A percentile compares a stretch with the other conserved stretches of the same genome.
These are phyloP conservation scores for Parietichytrium sp. DNA, from an alignment of 108 stramenopile genomes.

Conservation along the genomic window DNA sequence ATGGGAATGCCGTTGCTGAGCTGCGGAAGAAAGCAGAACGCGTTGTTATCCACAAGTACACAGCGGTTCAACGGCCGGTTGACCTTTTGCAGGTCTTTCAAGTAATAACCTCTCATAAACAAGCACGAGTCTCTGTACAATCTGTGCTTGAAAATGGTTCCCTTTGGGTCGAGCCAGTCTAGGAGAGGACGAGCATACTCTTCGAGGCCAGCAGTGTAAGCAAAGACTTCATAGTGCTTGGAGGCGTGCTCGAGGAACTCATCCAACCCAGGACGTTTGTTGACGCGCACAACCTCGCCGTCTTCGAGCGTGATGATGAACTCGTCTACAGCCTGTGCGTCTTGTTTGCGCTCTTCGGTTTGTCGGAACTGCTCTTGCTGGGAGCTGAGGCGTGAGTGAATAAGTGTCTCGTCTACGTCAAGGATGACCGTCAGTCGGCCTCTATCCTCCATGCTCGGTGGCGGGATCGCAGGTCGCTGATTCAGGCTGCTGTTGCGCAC, in stretches of 20 bases:
- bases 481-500: conserved; percentile 32
- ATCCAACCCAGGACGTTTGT: conserved; percentile 76
- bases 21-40: conserved; percentile 88
- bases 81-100: conserved; percentile 84
- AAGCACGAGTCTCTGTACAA: conserved; percentile 92
- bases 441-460: not conserved
- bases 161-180: conserved; percentile 88
- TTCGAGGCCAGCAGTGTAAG: conserved; percentile 90
- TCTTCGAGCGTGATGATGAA: conserved; percentile 39
- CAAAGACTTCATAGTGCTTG: conserved; percentile 85
- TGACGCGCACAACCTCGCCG: conserved; percentile 71
- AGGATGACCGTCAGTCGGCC: conserved; percentile 70
- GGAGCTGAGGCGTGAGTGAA: conserved; percentile 87
- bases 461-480: not conserved
- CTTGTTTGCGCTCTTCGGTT: conserved; percentile 30
- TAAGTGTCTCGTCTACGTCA: conserved; percentile 97
- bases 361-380: conserved; percentile 49
- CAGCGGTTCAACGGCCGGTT: conserved; percentile 75
- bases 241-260: conserved; percentile 73
- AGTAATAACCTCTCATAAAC: conserved; percentile 77
- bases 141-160: conserved; percentile 78
- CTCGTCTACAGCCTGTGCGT: not conserved
- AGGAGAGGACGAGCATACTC: conserved; percentile 90
- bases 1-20: conserved; percentile 95
- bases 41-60: conserved; percentile 91